Evolutionary conservation across 331 rosid species (phyloP), one percentile per base, ranked within the genome.

Genomic region (Saraca asoca): DNA sequence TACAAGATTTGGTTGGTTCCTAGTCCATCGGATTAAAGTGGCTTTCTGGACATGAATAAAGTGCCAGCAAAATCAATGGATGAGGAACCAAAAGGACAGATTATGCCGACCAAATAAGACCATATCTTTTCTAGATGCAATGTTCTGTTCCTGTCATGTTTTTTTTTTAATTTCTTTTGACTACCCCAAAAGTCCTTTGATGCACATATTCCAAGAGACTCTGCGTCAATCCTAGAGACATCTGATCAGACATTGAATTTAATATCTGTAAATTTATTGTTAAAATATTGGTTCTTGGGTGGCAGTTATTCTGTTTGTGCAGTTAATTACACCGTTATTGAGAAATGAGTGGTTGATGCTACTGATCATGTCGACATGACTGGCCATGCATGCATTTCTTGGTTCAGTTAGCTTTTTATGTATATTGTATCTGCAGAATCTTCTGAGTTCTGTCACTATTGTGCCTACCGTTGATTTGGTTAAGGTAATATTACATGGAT

Each of bases 71-170:
- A 71, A 73, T 82, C 78, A 80, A 72, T 51, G 88, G 90, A 80
- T 64, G 89, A 67, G 68, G 78, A 78, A 68, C 65, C 42, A 13
- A 44, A 24, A 68, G 84, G 85, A 81, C 86, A 79, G 17, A 73
- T 54, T 66, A 58, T 52, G 77, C 88, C 79, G 81, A 75, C 87
- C 77, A 80, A 71, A 83, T 37, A 80, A 69, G 75, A 83, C 75
- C 85, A 70, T 51, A 78, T 85, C 87, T 84, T 83, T 78, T 34
- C 61, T 51, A 75, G 90, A 84, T 86, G 82, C 83, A 17, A 64
- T 85, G 86, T 71, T 80, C 52, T 78, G 78, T 62, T 77, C 37
- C 48, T 62, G 70, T 72, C 53, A 75, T 58, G 31, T 24, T 24
- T 24, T 24, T 24, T 24, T 24, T 24, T 72, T 73, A 10, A 12